Evolutionary conservation across 1,284 basidiomycete species (phyloP), one percentile per base, ranked within the genome.

Genomic region (Malassezia dermatis): DNA sequence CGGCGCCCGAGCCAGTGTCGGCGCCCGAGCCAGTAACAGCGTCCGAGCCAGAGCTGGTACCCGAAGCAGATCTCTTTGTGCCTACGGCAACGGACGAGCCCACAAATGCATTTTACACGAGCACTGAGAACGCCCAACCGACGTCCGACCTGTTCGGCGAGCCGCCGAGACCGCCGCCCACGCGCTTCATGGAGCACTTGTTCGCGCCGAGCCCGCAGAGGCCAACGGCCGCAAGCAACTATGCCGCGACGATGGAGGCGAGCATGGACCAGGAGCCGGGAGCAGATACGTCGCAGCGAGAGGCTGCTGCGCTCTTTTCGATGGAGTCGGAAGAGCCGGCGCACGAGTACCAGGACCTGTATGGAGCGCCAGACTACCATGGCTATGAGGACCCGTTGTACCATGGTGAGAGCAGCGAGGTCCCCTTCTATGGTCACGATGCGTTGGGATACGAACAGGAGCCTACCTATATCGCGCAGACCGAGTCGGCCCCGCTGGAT

Each of bases 181-280:
- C 27, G 10, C 31, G 21, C 5, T 46, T 46, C 19, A 30, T 46
- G 44, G 21, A 23, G 31, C 21, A 48, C 19, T 13, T 48, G 21
- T 48, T 35, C 13, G 46, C 46, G 2, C 46, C 46, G 1, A 37
- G 31, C n/a, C 46, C 46, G 7, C 32, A 48, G 26, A 34, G 46
- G 10, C 23, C 46, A 3, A 48, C 21, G 8, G 32, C 32, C 19
- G 39, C 34, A 8, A 21, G 34, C 46, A 48, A 48, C 21, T 48
- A 26, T 39, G 46, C 46, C 4, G 46, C 32, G 12, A 27, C 17
- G 15, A 35, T 48, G 21, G 46, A 48, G 17, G 34, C 32, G 23
- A n/a, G 12, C 8, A 31, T 48, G 19, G 19, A 37, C 24, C 12
- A 37, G 46, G 24, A 30, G 8, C 21, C 8, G 15, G 23, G n/a